These are phyloP conservation scores for Kuraishia ogatae DNA, from an alignment of 805 yeast genomes.

Conservation along the genomic window DNA sequence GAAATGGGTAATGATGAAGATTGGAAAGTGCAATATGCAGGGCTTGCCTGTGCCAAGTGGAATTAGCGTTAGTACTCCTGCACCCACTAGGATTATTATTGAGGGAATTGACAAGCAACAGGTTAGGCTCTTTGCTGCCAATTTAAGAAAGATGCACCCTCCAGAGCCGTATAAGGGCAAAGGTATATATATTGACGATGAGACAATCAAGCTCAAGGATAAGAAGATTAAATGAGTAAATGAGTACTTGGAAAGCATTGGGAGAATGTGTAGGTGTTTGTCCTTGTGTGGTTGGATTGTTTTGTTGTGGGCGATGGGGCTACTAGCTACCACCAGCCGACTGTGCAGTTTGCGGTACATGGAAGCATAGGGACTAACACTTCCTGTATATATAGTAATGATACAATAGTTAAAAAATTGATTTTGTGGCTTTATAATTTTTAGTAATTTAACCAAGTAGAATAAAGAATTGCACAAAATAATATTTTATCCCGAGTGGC, in stretches of 20 bases:
- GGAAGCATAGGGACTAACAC: not conserved
- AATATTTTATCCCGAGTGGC: too few relatives aligned
- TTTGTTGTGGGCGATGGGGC: too few relatives aligned
- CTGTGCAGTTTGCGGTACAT: not conserved
- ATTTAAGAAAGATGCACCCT: slow-evolving; percentile 76
- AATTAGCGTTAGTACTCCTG: slow-evolving; percentile 65
- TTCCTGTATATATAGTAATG: not conserved
- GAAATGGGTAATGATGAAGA: slow-evolving; percentile 63
- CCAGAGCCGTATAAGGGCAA: slow-evolving; percentile 99
- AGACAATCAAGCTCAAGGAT: slow-evolving; percentile 83
- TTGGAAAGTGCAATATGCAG: slow-evolving; percentile 81
- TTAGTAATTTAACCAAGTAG: too few relatives aligned
- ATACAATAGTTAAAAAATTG: too few relatives aligned
- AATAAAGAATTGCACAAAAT: too few relatives aligned
- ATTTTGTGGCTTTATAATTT: too few relatives aligned
- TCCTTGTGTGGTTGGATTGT: too few relatives aligned
- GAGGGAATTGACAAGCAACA: slow-evolving; percentile 87
- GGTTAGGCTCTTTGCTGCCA: slow-evolving; percentile 82
- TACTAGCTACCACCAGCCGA: too few relatives aligned
- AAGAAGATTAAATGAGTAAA: slow-evolving; percentile 75
- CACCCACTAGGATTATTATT: slow-evolving; percentile 75
- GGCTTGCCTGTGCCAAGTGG: slow-evolving; percentile 72
- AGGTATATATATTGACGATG: slow-evolving; percentile 88
- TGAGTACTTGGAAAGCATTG: not conserved
- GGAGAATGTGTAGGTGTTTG: not conserved